Evolutionary conservation across 352 stramenopile genomes (phyloP).

Genomic region (Phytophthora foliorum): DNA sequence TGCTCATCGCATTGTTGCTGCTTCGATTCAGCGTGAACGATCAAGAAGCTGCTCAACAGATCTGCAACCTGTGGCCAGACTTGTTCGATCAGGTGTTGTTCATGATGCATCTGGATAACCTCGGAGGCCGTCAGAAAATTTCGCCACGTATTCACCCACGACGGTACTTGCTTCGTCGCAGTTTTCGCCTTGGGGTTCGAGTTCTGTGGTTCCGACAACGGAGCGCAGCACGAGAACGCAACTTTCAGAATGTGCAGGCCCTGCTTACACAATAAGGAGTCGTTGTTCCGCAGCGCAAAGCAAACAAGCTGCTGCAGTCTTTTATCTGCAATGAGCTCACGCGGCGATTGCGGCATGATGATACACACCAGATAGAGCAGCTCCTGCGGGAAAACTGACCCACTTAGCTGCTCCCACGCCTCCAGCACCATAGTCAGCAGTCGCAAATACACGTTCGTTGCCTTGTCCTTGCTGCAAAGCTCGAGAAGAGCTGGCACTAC

Average conservation of each 20-base stretch:
- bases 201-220: slow-evolving; percentile 21
- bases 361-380: slow-evolving; percentile 74
- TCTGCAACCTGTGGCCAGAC: slow-evolving; percentile 80
- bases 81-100: slow-evolving; percentile 86
- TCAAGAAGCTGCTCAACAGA: slow-evolving; percentile 55
- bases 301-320: slow-evolving; percentile 63
- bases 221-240: slow-evolving; percentile 62
- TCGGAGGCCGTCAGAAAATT: slow-evolving; percentile 81
- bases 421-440: slow-evolving; percentile 35
- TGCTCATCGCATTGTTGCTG: slow-evolving; percentile 5
- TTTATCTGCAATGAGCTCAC: slow-evolving; percentile 42
- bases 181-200: slow-evolving; percentile 13
- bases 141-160: slow-evolving; percentile 58
- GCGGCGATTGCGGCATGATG: slow-evolving; percentile 58
- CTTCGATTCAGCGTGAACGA: slow-evolving; percentile 18
- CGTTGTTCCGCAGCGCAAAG: slow-evolving; percentile 58
- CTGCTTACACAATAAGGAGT: slow-evolving; percentile 75
- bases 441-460: slow-evolving; percentile 5
- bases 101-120: slow-evolving; percentile 87
- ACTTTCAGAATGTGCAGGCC: slow-evolving; percentile 75
- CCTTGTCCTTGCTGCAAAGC: background rate
- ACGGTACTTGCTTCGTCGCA: background rate
- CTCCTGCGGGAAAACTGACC: slow-evolving; percentile 45
- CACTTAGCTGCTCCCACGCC: slow-evolving; percentile 29
- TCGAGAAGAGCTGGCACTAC: slow-evolving; percentile 58